These are phyloP conservation scores for Podaxis pistillaris DNA, from an alignment of 768 basidiomycete genomes.

Conservation along the genomic window DNA sequence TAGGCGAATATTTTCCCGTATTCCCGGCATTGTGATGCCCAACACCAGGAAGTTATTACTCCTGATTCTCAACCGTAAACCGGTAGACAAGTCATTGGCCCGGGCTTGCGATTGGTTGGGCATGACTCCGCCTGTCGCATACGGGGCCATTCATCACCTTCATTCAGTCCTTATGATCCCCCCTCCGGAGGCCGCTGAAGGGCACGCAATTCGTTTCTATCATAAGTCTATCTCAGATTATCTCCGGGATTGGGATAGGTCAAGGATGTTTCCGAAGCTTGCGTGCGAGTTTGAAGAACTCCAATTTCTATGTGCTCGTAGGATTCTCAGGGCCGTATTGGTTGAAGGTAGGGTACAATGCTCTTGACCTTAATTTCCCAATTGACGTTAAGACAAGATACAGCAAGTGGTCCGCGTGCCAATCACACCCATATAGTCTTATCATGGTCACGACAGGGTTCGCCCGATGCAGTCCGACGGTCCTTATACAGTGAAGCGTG, in stretches of 20 bases:
- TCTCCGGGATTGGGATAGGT: neutral
- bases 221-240: neutral
- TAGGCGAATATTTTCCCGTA: neutral
- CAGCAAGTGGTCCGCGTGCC: no score
- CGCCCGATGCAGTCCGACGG: no score
- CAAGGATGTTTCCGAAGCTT: neutral
- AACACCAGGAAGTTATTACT: neutral
- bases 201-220: neutral
- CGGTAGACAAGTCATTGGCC: no score
- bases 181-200: neutral
- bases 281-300: neutral
- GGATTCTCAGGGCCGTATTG: neutral
- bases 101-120: neutral
- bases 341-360: no score
- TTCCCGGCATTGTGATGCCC: neutral
- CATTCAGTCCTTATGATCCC: neutral
- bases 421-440: no score
- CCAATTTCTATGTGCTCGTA: neutral
- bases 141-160: neutral
- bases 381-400: no score
- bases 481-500: no score
- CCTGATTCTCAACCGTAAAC: no score
- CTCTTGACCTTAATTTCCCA: no score
- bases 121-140: neutral
- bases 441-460: no score